Evolutionary conservation across 306 rosid genomes (phyloP).

Genomic region (Citrullus mucosospermus): DNA sequence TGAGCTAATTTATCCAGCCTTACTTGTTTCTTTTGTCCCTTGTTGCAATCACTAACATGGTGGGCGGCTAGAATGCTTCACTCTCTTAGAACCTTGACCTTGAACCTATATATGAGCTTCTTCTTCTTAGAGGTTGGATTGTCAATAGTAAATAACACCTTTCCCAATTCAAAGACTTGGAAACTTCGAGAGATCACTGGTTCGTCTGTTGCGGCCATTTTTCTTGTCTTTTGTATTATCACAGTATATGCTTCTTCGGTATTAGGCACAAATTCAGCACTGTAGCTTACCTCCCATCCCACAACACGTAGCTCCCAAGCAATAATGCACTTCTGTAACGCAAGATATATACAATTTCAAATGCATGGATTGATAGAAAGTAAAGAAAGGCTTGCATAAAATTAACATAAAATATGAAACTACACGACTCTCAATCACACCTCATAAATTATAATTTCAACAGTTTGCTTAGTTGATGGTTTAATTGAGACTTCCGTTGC

Average conservation of each 20-base stretch:
- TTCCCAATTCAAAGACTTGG: constrained; percentile 77
- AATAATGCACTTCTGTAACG: constrained; percentile 65
- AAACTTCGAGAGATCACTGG: constrained; percentile 58
- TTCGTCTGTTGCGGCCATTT: constrained; percentile 60
- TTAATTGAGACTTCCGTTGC: constrained; percentile 42
- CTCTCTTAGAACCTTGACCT: constrained; percentile 43
- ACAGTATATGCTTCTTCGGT: constrained; percentile 43
- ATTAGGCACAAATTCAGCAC: constrained; percentile 79
- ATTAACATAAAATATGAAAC: neutral
- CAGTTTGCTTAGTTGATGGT: constrained; percentile 82
- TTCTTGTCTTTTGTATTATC: constrained; percentile 60
- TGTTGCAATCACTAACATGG: neutral
- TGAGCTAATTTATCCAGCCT: too few relatives aligned
- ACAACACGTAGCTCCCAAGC: constrained; percentile 96
- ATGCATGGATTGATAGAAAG: neutral
- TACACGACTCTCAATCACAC: constrained; percentile 20
- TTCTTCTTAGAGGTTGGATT: constrained; percentile 73
- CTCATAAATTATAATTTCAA: constrained; percentile 89
- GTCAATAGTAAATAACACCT: constrained; percentile 61
- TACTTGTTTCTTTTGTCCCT: neutral
- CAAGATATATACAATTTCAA: neutral
- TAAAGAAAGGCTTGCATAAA: neutral
- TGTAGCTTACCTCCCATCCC: constrained; percentile 89
- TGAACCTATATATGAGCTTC: constrained; percentile 94
- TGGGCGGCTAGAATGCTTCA: constrained; percentile 12